Evolutionary conservation across 306 rosid species (phyloP), one percentile per base, ranked within the genome.

Genomic region (Rosa multiflora): DNA sequence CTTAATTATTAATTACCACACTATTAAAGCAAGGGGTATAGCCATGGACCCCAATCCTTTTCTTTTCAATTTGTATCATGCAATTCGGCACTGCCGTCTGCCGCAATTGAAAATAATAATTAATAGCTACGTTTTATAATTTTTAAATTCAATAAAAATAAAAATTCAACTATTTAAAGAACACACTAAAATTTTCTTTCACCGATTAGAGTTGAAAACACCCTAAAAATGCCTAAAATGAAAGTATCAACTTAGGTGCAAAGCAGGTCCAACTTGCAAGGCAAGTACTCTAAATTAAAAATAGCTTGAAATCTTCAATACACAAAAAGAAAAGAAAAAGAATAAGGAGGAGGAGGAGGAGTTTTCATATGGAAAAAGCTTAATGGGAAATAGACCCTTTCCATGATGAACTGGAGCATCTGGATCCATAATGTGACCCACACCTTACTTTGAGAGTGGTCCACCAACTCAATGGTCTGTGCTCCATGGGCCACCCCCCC

Each of bases 381-480:
- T 71, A 74, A 52, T 66, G 69, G 80, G 81, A 78, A 81, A 78
- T 75, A 78, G 49, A 56, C 72, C 37, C 74, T 66, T 82, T 74
- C 21, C 85, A 88, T 86, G 48, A 89, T 88, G 90, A 82, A 87
- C 47, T 78, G 59, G 86, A 83, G 85, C 92, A 84, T 90, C 83
- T 82, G 85, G 80, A 82, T 82, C 81, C 85, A 70, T 42, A 70
- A 32, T 39, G 73, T 89, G 91, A 4, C 88, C 91, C 89, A 88
- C 88, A 56, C 48, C 76, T 80, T 78, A 76, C 90, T 86, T 87
- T 88, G 80, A 64, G 81, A 73, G 84, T 83, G 93, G 92, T 84
- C 94, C 88, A 84, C 93, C 82, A 77, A 44, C 87, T 80, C 85
- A 81, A 81, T 75, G 83, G 82, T 58, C 49, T 88, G 82, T 68